Percentiles rank a stretch among this genome's conserved stretches.
These are phyloP conservation scores for Tinospora cordifolia DNA, from an alignment of 164 flowering plant genomes.

Conservation along the genomic window DNA sequence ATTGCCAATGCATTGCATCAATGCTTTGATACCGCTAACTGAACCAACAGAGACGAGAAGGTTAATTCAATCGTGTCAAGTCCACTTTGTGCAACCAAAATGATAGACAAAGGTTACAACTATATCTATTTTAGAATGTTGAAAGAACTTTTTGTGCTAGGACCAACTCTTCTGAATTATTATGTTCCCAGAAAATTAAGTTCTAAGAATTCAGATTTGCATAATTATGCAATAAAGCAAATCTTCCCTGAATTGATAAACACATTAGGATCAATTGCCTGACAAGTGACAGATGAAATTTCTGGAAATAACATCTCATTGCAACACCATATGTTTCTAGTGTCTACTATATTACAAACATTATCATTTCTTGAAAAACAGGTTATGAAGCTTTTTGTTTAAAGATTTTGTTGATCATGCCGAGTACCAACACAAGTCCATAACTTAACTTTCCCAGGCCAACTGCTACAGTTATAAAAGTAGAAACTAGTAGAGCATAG, in stretches of 20 bases:
- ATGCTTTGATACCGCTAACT: not conserved
- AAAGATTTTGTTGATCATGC: not conserved
- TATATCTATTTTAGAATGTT: no score
- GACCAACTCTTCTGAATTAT: not conserved
- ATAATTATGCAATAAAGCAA: not conserved
- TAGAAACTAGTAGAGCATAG: not conserved
- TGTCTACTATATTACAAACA: not conserved
- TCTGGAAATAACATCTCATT: no score
- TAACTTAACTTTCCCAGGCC: not conserved
- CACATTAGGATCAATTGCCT: not conserved
- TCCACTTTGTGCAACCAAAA: not conserved
- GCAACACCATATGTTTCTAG: no score
- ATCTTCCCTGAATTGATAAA: not conserved
- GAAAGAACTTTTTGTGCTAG: not conserved
- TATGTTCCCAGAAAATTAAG: not conserved
- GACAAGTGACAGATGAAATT: not conserved
- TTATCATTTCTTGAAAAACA: not conserved
- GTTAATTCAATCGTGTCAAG: not conserved
- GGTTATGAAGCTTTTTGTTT: not conserved
- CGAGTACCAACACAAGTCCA: not conserved
- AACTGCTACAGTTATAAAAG: not conserved
- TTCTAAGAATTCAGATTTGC: not conserved
- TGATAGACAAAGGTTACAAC: not conserved
- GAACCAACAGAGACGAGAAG: not conserved
- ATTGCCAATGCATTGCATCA: no score